phyloP scores from a whole-genome alignment of 169 alveolate species.

The Eimeria sp. region DNA sequence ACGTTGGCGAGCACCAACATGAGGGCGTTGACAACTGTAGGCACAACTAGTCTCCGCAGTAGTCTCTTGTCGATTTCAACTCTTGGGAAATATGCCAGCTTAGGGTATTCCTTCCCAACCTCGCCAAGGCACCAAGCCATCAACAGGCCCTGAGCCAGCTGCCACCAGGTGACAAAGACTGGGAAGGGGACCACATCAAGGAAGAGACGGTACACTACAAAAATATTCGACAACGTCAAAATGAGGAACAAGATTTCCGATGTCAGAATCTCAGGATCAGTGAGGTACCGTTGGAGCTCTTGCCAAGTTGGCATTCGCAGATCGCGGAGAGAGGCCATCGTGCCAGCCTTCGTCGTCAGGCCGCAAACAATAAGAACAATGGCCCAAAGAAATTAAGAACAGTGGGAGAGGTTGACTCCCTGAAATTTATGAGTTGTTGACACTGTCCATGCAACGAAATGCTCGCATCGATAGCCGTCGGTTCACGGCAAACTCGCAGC shows the following conservation, averaged over 20 bases:
- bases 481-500: conserved; percentile 46
- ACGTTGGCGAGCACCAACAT: conserved; percentile 95
- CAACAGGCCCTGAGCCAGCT: conserved; percentile 94
- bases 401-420: conserved; percentile 55
- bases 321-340: conserved; percentile 80
- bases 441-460: conserved; percentile 56
- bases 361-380: conserved; percentile 19
- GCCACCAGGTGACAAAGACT: conserved; percentile 96
- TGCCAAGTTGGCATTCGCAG: conserved; percentile 88
- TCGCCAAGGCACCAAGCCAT: conserved; percentile 97
- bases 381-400: conserved; percentile 15
- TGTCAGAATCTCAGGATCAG: conserved; percentile 93
- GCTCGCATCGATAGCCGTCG: conserved; percentile 62
- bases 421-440: conserved; percentile 29
- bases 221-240: conserved; percentile 94
- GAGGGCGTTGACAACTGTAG: conserved; percentile 93
- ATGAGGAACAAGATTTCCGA: conserved; percentile 92
- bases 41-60: conserved; percentile 90
- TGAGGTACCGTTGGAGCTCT: conserved; percentile 90
- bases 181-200: conserved; percentile 95
- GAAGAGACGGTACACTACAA: conserved; percentile 94
- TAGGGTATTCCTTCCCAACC: conserved; percentile 91
- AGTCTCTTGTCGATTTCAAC: conserved; percentile 90
- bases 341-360: conserved; percentile 41
- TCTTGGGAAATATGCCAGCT: conserved; percentile 92